phyloP scores from a whole-genome alignment of 2,329 filamentous ascomycete species.

The Phialocephala subalpina region DNA sequence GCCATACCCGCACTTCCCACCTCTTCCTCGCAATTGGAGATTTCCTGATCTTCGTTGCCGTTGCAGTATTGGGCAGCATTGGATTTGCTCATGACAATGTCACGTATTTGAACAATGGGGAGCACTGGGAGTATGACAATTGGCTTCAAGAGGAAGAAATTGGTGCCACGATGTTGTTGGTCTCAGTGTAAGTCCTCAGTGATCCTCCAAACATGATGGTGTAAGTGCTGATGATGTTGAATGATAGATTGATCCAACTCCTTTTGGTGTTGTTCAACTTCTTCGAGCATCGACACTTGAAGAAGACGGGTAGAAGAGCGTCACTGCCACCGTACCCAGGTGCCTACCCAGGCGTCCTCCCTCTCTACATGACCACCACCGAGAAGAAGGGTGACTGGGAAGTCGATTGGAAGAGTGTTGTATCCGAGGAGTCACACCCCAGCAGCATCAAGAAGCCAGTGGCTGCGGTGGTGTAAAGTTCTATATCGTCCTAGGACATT shows the following conservation, averaged over 20 bases:
- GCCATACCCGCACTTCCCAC: not conserved
- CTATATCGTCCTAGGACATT: not conserved
- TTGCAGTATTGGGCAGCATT: not conserved
- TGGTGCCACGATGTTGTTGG: slow-evolving; percentile 12
- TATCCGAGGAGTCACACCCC: slow-evolving; percentile 12
- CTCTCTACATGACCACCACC: not conserved
- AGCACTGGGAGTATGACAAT: slow-evolving; percentile 1
- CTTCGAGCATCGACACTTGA: slow-evolving; percentile 7
- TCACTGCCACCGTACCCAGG: slow-evolving; percentile 10
- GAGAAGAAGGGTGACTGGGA: slow-evolving; percentile 9
- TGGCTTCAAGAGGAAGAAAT: slow-evolving; percentile 9
- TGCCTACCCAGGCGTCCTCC: not conserved
- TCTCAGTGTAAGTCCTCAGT: slow-evolving; percentile 9
- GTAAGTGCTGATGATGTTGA: not conserved
- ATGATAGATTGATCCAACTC: slow-evolving; percentile 7
- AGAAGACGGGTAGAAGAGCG: not conserved
- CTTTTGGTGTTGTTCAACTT: slow-evolving; percentile 11
- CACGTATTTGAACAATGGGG: slow-evolving; percentile 13
- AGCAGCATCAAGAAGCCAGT: slow-evolving; percentile 4
- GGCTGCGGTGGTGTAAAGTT: not conserved
- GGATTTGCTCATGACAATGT: slow-evolving; percentile 13
- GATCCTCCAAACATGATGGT: not conserved
- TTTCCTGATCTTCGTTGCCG: not conserved
- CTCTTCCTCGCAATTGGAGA: slow-evolving; percentile 8
- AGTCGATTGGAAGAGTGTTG: slow-evolving; percentile 18